phyloP scores from a whole-genome alignment of 78 protist species.

The Pelomyxa schiedti region DNA sequence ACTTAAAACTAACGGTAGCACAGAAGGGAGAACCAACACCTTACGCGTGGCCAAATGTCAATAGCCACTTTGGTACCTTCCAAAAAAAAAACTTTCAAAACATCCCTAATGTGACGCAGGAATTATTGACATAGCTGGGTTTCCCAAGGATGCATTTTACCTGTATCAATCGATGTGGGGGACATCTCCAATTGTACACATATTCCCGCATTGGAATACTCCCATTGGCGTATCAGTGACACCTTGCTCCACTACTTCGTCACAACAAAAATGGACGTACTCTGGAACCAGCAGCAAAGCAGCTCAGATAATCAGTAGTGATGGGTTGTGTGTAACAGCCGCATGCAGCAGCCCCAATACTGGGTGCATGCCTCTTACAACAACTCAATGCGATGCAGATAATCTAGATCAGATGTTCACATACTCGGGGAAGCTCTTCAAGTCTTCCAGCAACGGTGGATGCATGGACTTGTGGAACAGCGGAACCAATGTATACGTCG shows the following conservation, averaged over 20 bases:
- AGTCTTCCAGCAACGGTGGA: neutral
- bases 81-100: no score
- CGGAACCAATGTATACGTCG: neutral
- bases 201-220: slow-evolving; percentile 3
- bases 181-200: neutral
- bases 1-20: neutral
- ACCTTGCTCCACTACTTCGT: no score
- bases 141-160: slow-evolving; percentile 9
- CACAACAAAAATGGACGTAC: neutral
- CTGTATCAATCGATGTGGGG: slow-evolving; percentile 2
- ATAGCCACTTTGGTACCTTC: slow-evolving; percentile 10
- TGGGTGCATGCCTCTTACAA: neutral
- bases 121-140: neutral
- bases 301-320: neutral
- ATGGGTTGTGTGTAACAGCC: neutral
- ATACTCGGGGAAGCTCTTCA: neutral
- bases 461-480: neutral
- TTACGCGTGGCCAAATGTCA: neutral
- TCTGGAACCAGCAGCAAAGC: neutral
- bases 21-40: slow-evolving; percentile 3
- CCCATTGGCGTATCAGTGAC: neutral
- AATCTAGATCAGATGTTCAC: neutral
- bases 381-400: neutral
- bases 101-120: no score
- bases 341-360: neutral